Evolutionary conservation across 1,139 yeast genomes (phyloP), one percentile per base, ranked within the genome.

Genomic region (Pneumocystis wakefieldiae): DNA sequence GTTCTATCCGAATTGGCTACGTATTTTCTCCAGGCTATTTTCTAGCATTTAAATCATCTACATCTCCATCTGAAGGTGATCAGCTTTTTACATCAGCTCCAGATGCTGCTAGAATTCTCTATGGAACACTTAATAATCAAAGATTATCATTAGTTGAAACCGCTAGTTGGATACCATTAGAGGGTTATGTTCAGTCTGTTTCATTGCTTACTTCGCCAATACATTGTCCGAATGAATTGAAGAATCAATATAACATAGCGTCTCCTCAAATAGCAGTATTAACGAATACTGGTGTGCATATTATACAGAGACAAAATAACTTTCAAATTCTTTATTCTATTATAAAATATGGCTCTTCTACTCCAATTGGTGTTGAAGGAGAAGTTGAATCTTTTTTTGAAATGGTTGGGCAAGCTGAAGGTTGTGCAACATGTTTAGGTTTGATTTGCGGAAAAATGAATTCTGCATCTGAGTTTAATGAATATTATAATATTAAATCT

Each of bases 181-280:
- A 82, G 64, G 83, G 83, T 1, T 76, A 77, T n/a, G 84, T 89
- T 42, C 91, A 85, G 70, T 88, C 86, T 64, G 84, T 90, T 67
- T 81, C 83, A 41, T 86, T 85, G 67, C 73, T 89, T 62, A 82
- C 42, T 59, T 59, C 89, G 0, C 84, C 89, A 24, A 76, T 84
- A 83, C 83, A 94, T 95, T 17, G 82, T 79, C 69, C 96, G 96
- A 91, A 91, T 71, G 84, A 84, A 66, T 83, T 87, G 70, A 95
- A 96, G 1, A 84, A 91, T 29, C 97, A 91, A 71, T 91, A 88
- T 71, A 81, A 84, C 12, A 76, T 86, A 62, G 67, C 70, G 14
- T 69, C 76, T 2, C 73, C 76, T 1, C 84, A 83, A 69, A 80
- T 91, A 72, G 96, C 95, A 0, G 83, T 91, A 2, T 76, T 92